Base-by-base conservation (phyloP, 805 yeast genomes). In the Ogataea thermomethanolica region DNA sequence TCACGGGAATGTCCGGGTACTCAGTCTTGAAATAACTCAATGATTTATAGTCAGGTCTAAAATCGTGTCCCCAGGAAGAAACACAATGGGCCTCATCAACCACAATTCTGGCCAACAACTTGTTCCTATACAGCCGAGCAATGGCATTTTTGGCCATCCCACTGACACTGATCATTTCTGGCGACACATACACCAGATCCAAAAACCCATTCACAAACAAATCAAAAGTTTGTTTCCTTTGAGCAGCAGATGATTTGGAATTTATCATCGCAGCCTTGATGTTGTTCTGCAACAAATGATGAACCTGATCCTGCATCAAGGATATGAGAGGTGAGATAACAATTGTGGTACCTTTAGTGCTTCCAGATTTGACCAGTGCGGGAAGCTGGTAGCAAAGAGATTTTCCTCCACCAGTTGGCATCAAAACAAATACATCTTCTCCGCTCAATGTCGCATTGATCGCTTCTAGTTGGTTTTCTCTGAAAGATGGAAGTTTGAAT, bases 321-420 rank as follows among this genome's bases (percentile, higher is more conserved):
- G 99, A 91, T 27, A 93, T 88, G 48, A 93, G 73, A 1, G 99
- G 99, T 0, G 98, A 91, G 7, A 93, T 78, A 6, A 93, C 99
- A 27, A 93, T 76, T 0, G 98, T 88, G 0, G 93, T 83, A 11
- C 97, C 98, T 12, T 64, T 65, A 0, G 95, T 86, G 15, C 60
- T 69, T 1, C 96, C 96, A 2, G 81, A 70, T 29, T 71, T 69
- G 1, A 91, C 79, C 31, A 93, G 68, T 0, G 99, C 96, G 0
- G 99, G 98, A 26, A 93, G 69, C 62, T 93, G 99, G 62, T 90
- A 93, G 59, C 99, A 93, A 23, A 93, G 65, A 0, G 98, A 90
- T 58, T 93, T 93, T 36, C 99, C 99, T 36, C 99, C 99, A 27
- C 99, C 99, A 0, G 99, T 93, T 0, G 99, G 99, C 96, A 93